Evolutionary conservation across 768 basidiomycete genomes (phyloP), one percentile per base, ranked within the genome.

Genomic region (Boletus huronensis): DNA sequence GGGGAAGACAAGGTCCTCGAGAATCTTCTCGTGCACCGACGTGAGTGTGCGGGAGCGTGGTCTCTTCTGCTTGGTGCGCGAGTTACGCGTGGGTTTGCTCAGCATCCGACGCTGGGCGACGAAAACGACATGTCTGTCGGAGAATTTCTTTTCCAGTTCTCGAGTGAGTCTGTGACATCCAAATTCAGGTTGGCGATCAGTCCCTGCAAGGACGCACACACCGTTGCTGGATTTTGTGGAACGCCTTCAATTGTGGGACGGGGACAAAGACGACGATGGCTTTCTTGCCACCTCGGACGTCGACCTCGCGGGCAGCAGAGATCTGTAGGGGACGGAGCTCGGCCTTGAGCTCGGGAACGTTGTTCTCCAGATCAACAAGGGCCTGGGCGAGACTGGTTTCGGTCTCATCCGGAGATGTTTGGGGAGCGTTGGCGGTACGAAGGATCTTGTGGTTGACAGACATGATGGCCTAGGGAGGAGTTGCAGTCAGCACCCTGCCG

Each of bases 131-230:
- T 98, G 95, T 72, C 94, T 87, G 79, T 98, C 97, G 43, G 97
- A 93, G 80, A 99, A 98, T 78, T 99, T 99, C 85, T 99, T 99
- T 85, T 99, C 97, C 69, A 99, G 84, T 73, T 98, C 96, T 51
- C 96, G 88, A 58, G 96, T 98, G 71, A 98, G 88, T 74, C 96
- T 98, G 69, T 23, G 14, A 13, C 21, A 53, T 31, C 25, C 47
- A n/a, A 5, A 32, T 46, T 57, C 59, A 60, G 40, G 38, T 56
- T 32, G 50, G n/a, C 36, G 35, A 50, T 36, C 48, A 39, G 31
- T 25, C 4, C 39, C 5, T 32, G 35, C 9, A 42, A 36, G 23
- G 9, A 45, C 39, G 13, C 36, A 58, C 57, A 7, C 64, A 97
- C 94, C 95, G 88, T 71, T 86, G 87, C 78, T 99, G 97, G 65